These are phyloP conservation scores for Aspergillus pseudotamarii DNA, from an alignment of 2,329 filamentous ascomycete genomes.

Conservation along the genomic window DNA sequence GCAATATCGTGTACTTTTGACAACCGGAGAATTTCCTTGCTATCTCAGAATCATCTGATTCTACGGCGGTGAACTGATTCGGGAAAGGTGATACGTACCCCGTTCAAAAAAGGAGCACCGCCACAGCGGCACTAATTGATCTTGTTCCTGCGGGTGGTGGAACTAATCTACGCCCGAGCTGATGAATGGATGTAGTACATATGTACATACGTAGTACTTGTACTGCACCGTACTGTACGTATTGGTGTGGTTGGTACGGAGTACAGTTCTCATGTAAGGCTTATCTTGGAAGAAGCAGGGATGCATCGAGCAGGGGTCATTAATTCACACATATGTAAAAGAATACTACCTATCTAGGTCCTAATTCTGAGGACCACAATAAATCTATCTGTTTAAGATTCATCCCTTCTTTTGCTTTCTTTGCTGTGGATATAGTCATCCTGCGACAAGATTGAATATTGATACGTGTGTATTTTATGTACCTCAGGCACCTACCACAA, in stretches of 20 bases:
- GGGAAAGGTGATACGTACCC: not conserved
- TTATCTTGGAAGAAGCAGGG: not conserved
- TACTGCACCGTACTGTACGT: not conserved
- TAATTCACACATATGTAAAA: not conserved
- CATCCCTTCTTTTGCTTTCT: not conserved
- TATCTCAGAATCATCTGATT: not conserved
- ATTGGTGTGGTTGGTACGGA: not conserved
- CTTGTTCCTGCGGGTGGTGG: constrained; percentile 6
- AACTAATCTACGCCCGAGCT: not conserved
- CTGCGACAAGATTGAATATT: not conserved
- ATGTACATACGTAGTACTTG: not conserved
- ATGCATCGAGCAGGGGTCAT: not conserved
- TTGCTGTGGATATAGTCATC: too few species aligned
- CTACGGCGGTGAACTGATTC: not conserved
- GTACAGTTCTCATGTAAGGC: not conserved
- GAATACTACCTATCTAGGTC: not conserved
- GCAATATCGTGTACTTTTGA: not conserved
- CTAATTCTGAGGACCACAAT: not conserved
- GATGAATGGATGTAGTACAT: not conserved
- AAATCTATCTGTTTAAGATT: not conserved
- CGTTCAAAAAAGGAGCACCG: not conserved
- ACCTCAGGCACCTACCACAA: not conserved
- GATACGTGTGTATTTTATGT: not conserved
- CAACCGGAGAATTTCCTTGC: not conserved
- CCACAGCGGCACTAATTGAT: constrained; percentile 8